These are phyloP conservation scores for Plasmodium coatneyi DNA, from an alignment of 169 alveolate genomes.

Conservation along the genomic window DNA sequence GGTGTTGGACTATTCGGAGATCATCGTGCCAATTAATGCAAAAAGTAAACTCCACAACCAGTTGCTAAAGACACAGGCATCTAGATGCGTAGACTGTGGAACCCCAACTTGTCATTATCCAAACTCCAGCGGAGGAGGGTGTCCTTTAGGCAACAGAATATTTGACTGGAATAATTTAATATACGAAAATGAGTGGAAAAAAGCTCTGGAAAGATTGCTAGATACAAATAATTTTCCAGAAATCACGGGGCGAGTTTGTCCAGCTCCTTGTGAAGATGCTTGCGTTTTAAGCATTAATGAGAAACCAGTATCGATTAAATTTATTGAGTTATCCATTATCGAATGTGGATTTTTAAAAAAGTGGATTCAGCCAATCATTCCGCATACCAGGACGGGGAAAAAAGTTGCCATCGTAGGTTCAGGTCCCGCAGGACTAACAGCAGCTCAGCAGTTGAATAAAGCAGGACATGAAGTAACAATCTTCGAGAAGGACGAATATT, in stretches of 20 bases:
- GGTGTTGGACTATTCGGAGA: conserved; percentile 73
- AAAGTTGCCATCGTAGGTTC: conserved; percentile 82
- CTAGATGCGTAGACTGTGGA: conserved; percentile 86
- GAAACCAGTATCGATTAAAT: conserved; percentile 82
- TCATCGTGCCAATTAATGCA: conserved; percentile 73
- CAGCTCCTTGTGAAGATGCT: conserved; percentile 87
- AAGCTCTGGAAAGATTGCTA: conserved; percentile 81
- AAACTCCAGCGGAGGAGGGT: conserved; percentile 83
- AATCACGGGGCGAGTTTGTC: conserved; percentile 84
- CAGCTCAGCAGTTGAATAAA: conserved; percentile 84
- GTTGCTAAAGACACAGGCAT: conserved; percentile 79
- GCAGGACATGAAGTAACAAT: conserved; percentile 81
- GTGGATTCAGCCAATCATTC: conserved; percentile 83
- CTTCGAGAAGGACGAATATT: conserved; percentile 78
- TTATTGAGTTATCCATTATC: conserved; percentile 81
- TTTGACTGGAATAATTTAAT: conserved; percentile 82
- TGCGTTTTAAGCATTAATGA: conserved; percentile 83
- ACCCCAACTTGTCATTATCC: conserved; percentile 84
- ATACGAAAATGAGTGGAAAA: conserved; percentile 83
- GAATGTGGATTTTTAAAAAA: conserved; percentile 81
- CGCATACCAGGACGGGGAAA: conserved; percentile 75
- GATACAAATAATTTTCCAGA: conserved; percentile 85
- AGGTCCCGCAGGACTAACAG: conserved; percentile 84
- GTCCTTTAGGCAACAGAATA: conserved; percentile 84
- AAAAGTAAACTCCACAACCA: conserved; percentile 72